Base-by-base conservation (phyloP, 2,329 filamentous ascomycete genomes). In the Dichotomopilus funicola region DNA sequence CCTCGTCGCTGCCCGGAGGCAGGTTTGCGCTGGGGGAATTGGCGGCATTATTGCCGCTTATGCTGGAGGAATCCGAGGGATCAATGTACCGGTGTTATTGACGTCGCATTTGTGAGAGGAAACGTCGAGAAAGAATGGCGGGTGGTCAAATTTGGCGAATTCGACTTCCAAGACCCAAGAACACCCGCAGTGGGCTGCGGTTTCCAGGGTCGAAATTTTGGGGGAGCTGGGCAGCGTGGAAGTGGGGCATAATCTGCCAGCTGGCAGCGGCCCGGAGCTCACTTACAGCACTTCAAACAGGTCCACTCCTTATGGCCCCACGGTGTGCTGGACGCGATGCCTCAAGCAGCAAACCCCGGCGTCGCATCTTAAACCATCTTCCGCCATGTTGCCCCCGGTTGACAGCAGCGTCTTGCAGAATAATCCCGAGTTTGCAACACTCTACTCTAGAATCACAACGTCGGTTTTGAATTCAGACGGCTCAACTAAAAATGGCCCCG, bases 351-450 rank as follows among this genome's bases (percentile, higher is more conserved):
- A 27, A 27, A 3, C 19, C 19, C 19, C 19, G 3, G 19, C 19
- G 19, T 27, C 40, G 6, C 40, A n/a, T 13, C 40, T 13, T 13
- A 27, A 12, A 7, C 40, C 40, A 42, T 13, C 8, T 9, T 38
- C 12, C 38, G 66, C 13, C 2, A 84, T 85, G 80, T 68, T 85
- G 2, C 82, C 82, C 0, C 81, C 80, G 0, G 68, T 85, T 7
- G 81, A 85, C 19, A 72, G 78, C 7, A 62, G 73, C 0, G 70
- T 85, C 13, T 66, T 86, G 1, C 67, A 75, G 51, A 74, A 72
- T 56, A 85, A 86, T 59, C 82, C 82, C 0, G 75, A 79, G 27
- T 86, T 86, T 62, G 78, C 79, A n/a, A 71, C 73, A 37, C 73
- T 86, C 5, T 81, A 85, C 67, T 72, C 70, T 12, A 78, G 73